These are phyloP conservation scores for Zygosaccharomyces bisporus DNA, from an alignment of 805 yeast genomes.

Conservation along the genomic window DNA sequence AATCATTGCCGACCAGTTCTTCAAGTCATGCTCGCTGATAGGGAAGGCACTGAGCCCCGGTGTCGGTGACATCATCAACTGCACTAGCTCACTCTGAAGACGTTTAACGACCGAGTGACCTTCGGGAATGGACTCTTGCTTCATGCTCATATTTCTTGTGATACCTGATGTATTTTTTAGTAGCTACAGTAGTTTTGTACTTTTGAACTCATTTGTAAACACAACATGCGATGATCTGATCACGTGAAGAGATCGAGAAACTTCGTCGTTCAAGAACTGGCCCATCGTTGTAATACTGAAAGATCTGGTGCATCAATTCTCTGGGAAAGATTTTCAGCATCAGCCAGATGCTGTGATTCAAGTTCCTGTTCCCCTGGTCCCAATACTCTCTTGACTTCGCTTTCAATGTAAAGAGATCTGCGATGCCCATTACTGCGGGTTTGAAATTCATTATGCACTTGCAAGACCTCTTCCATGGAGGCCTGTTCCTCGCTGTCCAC, in stretches of 20 bases:
- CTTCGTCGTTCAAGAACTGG: neutral
- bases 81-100: conserved; percentile 50
- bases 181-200: neutral
- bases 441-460: conserved; percentile 1
- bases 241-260: neutral
- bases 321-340: neutral
- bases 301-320: neutral
- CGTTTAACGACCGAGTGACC: conserved; percentile 49
- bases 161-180: neutral
- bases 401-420: conserved; percentile 12
- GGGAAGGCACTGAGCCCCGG: conserved; percentile 57
- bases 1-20: conserved; percentile 55
- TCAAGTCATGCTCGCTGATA: conserved; percentile 47
- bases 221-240: neutral
- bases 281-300: neutral
- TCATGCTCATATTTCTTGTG: neutral
- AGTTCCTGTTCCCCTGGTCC: neutral
- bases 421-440: neutral
- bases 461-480: conserved; percentile 24
- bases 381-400: conserved; percentile 9
- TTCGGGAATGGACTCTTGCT: conserved; percentile 26
- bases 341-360: neutral
- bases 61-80: conserved; percentile 46
- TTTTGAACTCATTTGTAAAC: conserved; percentile 1
- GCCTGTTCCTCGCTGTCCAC: conserved; percentile 26